Evolutionary conservation across 2,329 filamentous ascomycete genomes (phyloP), one percentile per base, ranked within the genome.

Genomic region (Sclerotinia spermophila): DNA sequence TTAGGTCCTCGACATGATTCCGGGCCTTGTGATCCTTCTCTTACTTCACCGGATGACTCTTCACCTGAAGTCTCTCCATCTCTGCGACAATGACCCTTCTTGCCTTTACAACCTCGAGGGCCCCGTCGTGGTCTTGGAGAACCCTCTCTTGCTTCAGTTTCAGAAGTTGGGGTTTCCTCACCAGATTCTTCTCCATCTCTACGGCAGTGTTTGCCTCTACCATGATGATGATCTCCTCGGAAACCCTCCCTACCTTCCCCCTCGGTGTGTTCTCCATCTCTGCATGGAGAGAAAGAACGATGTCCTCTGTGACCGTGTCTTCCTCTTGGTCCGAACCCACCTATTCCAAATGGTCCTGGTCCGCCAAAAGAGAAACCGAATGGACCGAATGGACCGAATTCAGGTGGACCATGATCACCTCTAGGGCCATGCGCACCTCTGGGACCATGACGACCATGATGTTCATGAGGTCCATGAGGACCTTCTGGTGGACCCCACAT

Each of bases 221-320:
- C 21, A 75, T 74, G 33, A 81, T 81, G 19, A 77, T 75, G 71
- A 82, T 83, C 73, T 82, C 81, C 69, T 70, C 48, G 30, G 21
- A 27, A 45, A 45, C 64, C 71, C 58, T 76, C 74, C 40, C 40
- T 68, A 42, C 38, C 66, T 59, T 73, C 73, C 2, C 64, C 66
- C 35, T 71, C 72, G 13, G 42, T 55, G 13, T 67, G 45, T 21
- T 78, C 74, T 33, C 73, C 74, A 61, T 76, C 74, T 59, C 74
- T 70, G 61, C 73, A 73, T 58, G 69, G 72, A 62, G 64, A 72
- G 73, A 35, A 72, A 67, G 58, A 59, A 69, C 73, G 69, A 67
- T 73, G 69, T 72, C 72, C 71, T 74, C 73, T 71, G 51, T 72
- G 72, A 71, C 73, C 73, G 44, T 72, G 72, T 72, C 74, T 73